Evolutionary conservation across 441 rosid species (phyloP).

Genomic region (Croton laevigatus): DNA sequence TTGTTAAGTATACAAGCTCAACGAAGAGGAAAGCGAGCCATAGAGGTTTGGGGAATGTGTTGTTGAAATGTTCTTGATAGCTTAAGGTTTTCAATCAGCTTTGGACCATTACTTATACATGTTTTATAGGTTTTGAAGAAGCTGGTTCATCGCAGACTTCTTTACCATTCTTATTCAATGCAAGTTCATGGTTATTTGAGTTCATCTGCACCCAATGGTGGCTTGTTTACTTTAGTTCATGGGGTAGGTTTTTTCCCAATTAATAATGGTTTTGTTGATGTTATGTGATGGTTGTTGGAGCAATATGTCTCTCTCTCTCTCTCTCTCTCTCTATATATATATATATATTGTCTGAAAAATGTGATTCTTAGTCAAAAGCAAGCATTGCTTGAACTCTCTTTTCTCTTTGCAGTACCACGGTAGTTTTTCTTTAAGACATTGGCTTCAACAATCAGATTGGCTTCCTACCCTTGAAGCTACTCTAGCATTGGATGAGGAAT

Average conservation of each 20-base stretch:
- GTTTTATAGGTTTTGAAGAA: slow-evolving; percentile 73
- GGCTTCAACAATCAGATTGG: slow-evolving; percentile 96
- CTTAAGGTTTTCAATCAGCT: slow-evolving; percentile 5
- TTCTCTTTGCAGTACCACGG: slow-evolving; percentile 71
- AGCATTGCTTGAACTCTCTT: slow-evolving; percentile 9
- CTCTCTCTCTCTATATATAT: no score
- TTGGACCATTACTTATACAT: slow-evolving; percentile 13
- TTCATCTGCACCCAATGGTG: slow-evolving; percentile 38
- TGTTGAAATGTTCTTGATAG: background rate
- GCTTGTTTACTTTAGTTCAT: slow-evolving; percentile 76
- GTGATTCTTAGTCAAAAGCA: background rate
- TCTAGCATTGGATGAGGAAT: slow-evolving; percentile 92
- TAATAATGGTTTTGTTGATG: background rate
- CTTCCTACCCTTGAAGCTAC: slow-evolving; percentile 96
- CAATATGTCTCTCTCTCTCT: background rate
- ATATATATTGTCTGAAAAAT: background rate
- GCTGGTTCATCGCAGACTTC: slow-evolving; percentile 68
- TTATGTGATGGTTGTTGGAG: background rate
- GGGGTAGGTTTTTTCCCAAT: slow-evolving; percentile 52
- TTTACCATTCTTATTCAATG: slow-evolving; percentile 95
- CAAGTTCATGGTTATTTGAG: slow-evolving; percentile 81
- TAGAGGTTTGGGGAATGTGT: slow-evolving; percentile 51
- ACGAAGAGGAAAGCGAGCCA: slow-evolving; percentile 87
- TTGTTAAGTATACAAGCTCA: slow-evolving; percentile 70
- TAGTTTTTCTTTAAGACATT: slow-evolving; percentile 89